A percentile compares a stretch with the other conserved stretches of the same genome.
Evolutionary conservation across 345 rosid species (phyloP).

Genomic region (Leavenworthia alabamica): DNA sequence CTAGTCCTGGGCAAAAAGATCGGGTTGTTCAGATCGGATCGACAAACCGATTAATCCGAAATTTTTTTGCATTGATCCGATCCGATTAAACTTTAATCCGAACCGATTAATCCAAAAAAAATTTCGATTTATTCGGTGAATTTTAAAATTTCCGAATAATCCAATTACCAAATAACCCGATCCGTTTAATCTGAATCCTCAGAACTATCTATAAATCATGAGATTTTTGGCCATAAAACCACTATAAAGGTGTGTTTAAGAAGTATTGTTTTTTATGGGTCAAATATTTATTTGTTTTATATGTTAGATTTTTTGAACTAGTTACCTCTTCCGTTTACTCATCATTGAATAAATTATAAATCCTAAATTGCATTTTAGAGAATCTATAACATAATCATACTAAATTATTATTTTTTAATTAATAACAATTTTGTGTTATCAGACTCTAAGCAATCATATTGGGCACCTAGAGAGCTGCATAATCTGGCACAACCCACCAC

Average conservation of each 20-base stretch:
- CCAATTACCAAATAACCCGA: too few species aligned
- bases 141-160: too few species aligned
- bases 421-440: neutral
- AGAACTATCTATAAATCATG: too few species aligned
- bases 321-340: neutral
- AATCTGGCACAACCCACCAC: neutral
- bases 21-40: too few species aligned
- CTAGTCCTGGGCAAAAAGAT: too few species aligned
- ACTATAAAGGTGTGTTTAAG: neutral
- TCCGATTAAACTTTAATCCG: too few species aligned
- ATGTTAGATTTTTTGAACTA: neutral
- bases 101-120: too few species aligned
- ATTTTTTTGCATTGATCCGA: too few species aligned
- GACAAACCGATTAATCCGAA: too few species aligned
- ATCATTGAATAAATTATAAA: neutral
- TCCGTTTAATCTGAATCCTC: too few species aligned
- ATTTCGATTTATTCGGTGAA: too few species aligned
- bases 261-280: neutral
- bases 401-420: neutral
- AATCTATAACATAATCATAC: constrained; percentile 4
- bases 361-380: neutral
- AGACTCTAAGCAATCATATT: neutral
- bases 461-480: constrained; percentile 4
- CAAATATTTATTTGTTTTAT: neutral
- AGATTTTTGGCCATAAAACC: too few species aligned